These are phyloP conservation scores for Nothopassalora personata DNA, from an alignment of 2,329 filamentous ascomycete species.

Conservation along the genomic window DNA sequence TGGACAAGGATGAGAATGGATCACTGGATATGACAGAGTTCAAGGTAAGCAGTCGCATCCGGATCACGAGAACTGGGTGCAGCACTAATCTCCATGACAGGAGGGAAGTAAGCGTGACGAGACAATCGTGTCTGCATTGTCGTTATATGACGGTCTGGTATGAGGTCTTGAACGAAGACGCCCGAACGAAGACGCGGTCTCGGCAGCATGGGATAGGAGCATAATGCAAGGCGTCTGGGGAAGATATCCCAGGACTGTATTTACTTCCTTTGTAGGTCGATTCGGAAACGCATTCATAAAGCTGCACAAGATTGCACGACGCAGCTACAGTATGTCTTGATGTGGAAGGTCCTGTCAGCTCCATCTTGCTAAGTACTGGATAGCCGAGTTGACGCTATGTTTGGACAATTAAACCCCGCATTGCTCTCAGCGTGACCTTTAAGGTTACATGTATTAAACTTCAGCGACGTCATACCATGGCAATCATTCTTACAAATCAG, in stretches of 20 bases:
- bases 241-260: not conserved
- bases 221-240: not conserved
- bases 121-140: constrained; percentile 95
- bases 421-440: not conserved
- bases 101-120: constrained; percentile 98
- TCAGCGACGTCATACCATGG: not conserved
- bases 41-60: constrained; percentile 48
- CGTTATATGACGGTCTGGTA: constrained; percentile 91
- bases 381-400: too few species aligned
- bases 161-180: constrained; percentile 6
- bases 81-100: constrained; percentile 24
- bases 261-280: not conserved
- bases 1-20: constrained; percentile 99
- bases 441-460: not conserved
- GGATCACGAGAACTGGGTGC: not conserved
- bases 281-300: not conserved
- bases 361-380: too few species aligned
- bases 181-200: not conserved
- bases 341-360: not conserved
- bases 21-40: constrained; percentile 96
- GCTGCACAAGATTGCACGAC: not conserved
- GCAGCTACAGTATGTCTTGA: not conserved
- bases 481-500: not conserved
- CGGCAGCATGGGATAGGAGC: not conserved
- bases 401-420: not conserved